Evolutionary conservation across 176 grass and related monocot species (phyloP).

Genomic region (Puya raimondii): DNA sequence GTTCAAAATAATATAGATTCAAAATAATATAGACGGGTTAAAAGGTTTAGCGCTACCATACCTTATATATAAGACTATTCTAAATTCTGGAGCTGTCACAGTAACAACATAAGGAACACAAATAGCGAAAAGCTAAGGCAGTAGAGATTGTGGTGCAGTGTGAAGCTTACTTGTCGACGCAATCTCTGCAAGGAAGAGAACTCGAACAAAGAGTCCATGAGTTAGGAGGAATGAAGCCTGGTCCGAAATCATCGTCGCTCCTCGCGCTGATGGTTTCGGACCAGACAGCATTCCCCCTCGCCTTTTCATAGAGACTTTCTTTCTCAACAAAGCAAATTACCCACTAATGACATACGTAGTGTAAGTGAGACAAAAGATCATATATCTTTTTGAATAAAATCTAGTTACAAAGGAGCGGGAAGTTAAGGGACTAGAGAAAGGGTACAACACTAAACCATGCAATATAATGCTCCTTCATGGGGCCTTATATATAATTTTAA

Average conservation of each 20-base stretch:
- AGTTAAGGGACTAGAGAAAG: not conserved
- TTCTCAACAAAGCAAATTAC: too few relatives aligned
- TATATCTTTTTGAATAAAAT: too few relatives aligned
- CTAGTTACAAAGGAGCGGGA: not conserved
- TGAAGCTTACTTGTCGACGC: not conserved
- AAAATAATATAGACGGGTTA: too few relatives aligned
- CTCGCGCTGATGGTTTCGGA: slow-evolving; percentile 12
- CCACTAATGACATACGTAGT: too few relatives aligned
- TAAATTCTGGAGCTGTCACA: not conserved
- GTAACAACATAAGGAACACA: not conserved
- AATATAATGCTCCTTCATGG: not conserved
- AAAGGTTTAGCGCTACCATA: too few relatives aligned
- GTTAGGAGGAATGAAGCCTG: slow-evolving; percentile 67
- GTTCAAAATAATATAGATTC: too few relatives aligned
- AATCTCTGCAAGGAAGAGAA: not conserved
- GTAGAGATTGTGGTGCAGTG: not conserved
- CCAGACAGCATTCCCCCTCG: slow-evolving; percentile 29
- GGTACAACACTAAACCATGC: slow-evolving; percentile 8
- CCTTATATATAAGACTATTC: not conserved
- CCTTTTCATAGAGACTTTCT: not conserved
- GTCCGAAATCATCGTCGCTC: slow-evolving; percentile 33
- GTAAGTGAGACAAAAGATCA: too few relatives aligned
- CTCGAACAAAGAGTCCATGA: slow-evolving; percentile 22
- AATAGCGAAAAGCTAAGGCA: not conserved
- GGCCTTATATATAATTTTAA: slow-evolving; percentile 10